A percentile compares a stretch with the other conserved stretches of the same genome.
Conservation (phyloP, 2,329 filamentous ascomycete genomes). For the Aspergillus ochraceoroseus region DNA sequence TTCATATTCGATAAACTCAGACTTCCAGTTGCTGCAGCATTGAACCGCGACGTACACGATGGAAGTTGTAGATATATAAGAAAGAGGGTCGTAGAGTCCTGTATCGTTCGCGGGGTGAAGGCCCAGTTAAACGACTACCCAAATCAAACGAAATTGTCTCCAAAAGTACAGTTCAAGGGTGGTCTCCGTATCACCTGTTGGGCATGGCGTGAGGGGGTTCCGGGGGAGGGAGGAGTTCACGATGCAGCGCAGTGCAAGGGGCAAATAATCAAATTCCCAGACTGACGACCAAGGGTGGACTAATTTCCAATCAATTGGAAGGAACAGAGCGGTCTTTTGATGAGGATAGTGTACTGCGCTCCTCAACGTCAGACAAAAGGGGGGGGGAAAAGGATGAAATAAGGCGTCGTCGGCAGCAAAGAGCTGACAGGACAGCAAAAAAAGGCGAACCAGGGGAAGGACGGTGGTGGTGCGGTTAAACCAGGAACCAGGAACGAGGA, state of each 20-base stretch:
- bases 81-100: no score
- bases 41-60: no score
- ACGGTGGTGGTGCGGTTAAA: neutral
- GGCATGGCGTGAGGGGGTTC: slow-evolving; percentile 17
- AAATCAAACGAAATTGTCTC: neutral
- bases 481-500: slow-evolving; percentile 9
- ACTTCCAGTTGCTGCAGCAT: slow-evolving; percentile 3
- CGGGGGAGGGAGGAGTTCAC: slow-evolving; percentile 1
- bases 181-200: slow-evolving; percentile 15
- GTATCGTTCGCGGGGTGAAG: slow-evolving; percentile 1
- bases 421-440: neutral
- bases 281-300: neutral
- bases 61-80: no score
- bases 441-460: slow-evolving; percentile 7
- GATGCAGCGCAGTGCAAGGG: slow-evolving; percentile 10
- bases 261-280: slow-evolving; percentile 3
- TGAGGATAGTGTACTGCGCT: neutral
- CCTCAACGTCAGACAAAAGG: no score
- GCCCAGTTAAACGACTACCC: neutral
- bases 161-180: slow-evolving; percentile 9
- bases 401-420: neutral
- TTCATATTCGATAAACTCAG: slow-evolving; percentile 8
- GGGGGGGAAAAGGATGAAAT: no score
- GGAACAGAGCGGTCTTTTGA: neutral
- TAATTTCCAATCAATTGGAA: slow-evolving; percentile 8